Evolutionary conservation across 495 filamentous ascomycete species (phyloP), one percentile per base, ranked within the genome.

Genomic region (Aspergillus bridgeri): DNA sequence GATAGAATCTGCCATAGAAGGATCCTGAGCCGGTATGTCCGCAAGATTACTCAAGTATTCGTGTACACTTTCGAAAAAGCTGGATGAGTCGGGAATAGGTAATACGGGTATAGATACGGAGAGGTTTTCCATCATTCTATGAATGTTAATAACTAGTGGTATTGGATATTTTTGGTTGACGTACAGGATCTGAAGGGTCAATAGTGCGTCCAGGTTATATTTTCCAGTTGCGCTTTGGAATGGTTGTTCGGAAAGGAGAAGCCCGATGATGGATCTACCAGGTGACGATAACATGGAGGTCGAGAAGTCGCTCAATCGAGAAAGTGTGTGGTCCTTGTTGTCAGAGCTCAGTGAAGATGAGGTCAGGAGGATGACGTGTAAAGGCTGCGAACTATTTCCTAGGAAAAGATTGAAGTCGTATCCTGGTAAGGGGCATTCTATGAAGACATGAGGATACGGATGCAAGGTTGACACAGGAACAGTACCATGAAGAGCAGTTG

Each of bases 361-460:
- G 0, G 81, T 79, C 42, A 90, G 65, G 6, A 89, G 71, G 42
- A 89, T 69, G 45, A 84, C 57, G 23, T 71, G 76, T 18, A 85
- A 73, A 15, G 60, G 48, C 24, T 43, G 23, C 15, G 24, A 17
- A 20, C 11, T 20, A 20, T 24, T 22, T 13, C n/a, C 44, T 11
- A 55, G 17, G 42, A 43, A 48, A 23, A 69, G 57, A 3, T 5
- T 49, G 48, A 70, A 52, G 52, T 71, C 66, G 49, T 53, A 44
- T 4, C 19, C 46, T 3, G 49, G 60, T 21, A 57, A 42, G 29
- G 55, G 27, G 18, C 42, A 17, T 42, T 54, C 59, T 58, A 23
- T 38, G 8, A 38, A 38, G 33, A 38, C 33, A 15, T 38, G 25
- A 57, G 45, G 20, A 33, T 3, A 15, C 33, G 29, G 29, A 18